Base-by-base conservation (phyloP, 352 stramenopile genomes). In the Phytophthora capsici region DNA sequence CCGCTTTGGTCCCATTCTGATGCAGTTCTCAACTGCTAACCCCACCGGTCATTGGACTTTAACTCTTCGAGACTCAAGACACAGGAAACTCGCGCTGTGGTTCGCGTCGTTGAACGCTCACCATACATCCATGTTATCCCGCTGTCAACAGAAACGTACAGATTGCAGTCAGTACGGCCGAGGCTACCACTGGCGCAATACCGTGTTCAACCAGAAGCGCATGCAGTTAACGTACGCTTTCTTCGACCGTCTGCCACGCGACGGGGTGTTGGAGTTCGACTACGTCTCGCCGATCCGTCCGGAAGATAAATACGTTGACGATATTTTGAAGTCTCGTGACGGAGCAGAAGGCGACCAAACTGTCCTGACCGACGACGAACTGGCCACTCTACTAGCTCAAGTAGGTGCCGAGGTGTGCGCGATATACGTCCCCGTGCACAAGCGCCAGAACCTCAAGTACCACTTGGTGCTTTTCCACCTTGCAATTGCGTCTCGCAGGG, bases 341-440 rank as follows among this genome's bases (percentile, higher is more conserved):
- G 36, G 16, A 30, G 19, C 32, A 3, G 57, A 72, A 14, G 12
- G 67, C 6, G 57, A 69, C 28, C 47, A 63, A 22, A 55, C 12
- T 0, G 66, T 78, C 17, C 65, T 84, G 17, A 75, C 25, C 9
- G 81, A 92, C 53, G 61, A 78, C 0, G 52, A 73, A 6, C 47
- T 92, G 6, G 66, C 80, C 2, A 34, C 34, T 4, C 54, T 90
- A 25, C 43, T 92, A 9, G 23, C 58, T 13, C 66, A 75, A 5
- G 70, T 92, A n/a, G 81, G 77, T n/a, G 75, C 79, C 23, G 84
- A 92, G 51, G 75, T 90, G 7, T 88, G 71, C 43, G 69, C 84
- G 13, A 77, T 90, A 43, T 92, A 92, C 67, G 78, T 90, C n/a
- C 84, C 84, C 0, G 34, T 84, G n/a, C 77, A 83, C 66, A 87